Percentiles rank a stretch among this genome's conserved stretches.
Conservation (phyloP, 352 stramenopile species). For the Pythium aquatile region DNA sequence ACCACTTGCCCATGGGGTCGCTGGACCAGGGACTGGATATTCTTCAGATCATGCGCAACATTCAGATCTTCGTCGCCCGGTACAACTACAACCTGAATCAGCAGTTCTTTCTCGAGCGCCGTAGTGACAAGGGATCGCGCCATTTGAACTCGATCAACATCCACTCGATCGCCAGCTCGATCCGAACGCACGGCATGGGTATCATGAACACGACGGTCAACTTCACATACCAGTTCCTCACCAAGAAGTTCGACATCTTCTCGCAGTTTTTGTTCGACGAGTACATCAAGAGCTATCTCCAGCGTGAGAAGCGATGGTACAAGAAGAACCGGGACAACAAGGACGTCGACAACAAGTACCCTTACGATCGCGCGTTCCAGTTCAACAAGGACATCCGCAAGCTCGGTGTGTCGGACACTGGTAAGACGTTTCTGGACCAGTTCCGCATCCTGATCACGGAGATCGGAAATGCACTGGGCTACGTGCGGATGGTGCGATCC, state of each 20-base stretch:
- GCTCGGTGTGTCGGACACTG: conserved; percentile 80
- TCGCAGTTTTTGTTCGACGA: conserved; percentile 94
- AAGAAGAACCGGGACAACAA: conserved; percentile 89
- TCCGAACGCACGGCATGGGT: conserved; percentile 94
- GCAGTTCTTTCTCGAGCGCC: conserved; percentile 93
- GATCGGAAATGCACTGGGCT: conserved; percentile 92
- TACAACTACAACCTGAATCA: conserved; percentile 97
- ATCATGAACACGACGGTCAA: conserved; percentile 96
- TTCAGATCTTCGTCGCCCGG: conserved; percentile 88
- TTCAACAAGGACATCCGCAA: conserved; percentile 93
- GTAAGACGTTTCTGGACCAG: conserved; percentile 88
- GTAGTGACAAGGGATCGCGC: conserved; percentile 88
- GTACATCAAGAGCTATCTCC: conserved; percentile 93
- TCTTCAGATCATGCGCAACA: conserved; percentile 95
- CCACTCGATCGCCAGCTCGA: conserved; percentile 87
- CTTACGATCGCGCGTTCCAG: conserved; percentile 87
- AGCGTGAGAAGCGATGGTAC: conserved; percentile 93
- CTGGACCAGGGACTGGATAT: conserved; percentile 92
- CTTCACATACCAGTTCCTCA: conserved; percentile 95
- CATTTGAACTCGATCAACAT: conserved; percentile 94
- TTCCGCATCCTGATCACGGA: conserved; percentile 91
- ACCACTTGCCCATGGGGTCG: conserved; percentile 91
- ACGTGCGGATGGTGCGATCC: conserved; percentile 92
- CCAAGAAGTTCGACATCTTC: conserved; percentile 90
- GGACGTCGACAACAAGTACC: conserved; percentile 92